phyloP scores from a whole-genome alignment of 116 monocot species.

The Trichopus zeylanicus region DNA sequence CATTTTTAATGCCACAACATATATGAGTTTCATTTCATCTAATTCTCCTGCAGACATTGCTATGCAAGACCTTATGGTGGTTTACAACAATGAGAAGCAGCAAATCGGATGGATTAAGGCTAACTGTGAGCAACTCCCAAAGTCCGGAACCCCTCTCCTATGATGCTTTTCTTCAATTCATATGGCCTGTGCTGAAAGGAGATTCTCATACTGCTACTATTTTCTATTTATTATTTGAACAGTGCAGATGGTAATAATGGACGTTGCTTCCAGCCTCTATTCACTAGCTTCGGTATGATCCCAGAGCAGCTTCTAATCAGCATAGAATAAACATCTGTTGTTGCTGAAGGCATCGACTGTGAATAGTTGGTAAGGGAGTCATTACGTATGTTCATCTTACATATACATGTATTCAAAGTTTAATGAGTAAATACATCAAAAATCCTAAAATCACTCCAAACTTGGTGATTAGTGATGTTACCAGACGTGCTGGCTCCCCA shows the following conservation, averaged over 20 bases:
- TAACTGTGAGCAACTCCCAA: constrained; percentile 38
- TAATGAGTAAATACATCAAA: no score
- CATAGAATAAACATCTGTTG: no score
- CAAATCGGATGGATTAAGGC: constrained; percentile 61
- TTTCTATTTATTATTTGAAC: constrained; percentile 7
- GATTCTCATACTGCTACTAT: background rate
- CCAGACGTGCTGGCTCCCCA: no score
- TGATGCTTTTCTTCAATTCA: constrained; percentile 11
- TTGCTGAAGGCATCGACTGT: no score
- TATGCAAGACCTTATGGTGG: constrained; percentile 53
- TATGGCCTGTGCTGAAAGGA: background rate
- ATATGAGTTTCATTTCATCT: no score
- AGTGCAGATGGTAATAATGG: constrained; percentile 4
- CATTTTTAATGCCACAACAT: no score
- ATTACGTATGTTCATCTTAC: no score
- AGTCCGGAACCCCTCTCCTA: constrained; percentile 26
- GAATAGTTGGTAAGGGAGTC: no score
- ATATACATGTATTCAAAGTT: no score
- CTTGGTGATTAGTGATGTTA: no score
- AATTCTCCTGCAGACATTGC: constrained; percentile 34
- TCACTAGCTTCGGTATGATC: background rate
- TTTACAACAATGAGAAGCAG: constrained; percentile 65
- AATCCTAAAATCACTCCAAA: no score
- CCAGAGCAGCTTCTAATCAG: no score
- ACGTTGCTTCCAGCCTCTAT: background rate